Evolutionary conservation across 495 filamentous ascomycete species (phyloP), one percentile per base, ranked within the genome.

Genomic region (Lophiostoma macrostomum): DNA sequence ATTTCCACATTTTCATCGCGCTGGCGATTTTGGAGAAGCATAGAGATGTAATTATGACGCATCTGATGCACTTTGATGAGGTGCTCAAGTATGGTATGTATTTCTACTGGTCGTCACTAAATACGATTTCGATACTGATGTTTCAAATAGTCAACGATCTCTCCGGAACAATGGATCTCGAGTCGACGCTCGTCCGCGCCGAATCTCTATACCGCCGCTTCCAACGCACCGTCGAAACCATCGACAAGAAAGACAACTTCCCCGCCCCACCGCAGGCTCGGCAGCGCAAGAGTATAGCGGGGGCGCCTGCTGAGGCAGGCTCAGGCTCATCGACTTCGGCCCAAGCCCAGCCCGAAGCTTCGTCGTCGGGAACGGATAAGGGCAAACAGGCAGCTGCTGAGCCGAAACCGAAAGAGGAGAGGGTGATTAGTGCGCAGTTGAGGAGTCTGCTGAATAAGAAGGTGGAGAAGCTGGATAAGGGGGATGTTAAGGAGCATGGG

Each of bases 1-100:
- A 83, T 63, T 97, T 96, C 72, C 94, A 97, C 65, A 74, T 98
- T 2, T 97, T 98, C 65, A 79, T 98, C 46, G 93, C 93, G 0
- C 70, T 98, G 13, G 91, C 91, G 0, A 93, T 98, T 32, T 67
- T 98, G n/a, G 94, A 98, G 73, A 93, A 90, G 67, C 94, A 98
- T 67, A 74, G 93, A 20, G 81, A 85, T 58, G 87, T 97, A 3
- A 96, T 98, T 41, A 96, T 98, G 85, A 80, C 84, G 28, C 93
- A 97, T 74, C 71, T 97, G 38, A 85, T 88, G 69, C 85, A 90
- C 60, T 98, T 98, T 72, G 93, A 98, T 61, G 94, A 97, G 67
- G 90, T 98, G 23, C 70, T 98, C 19, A 98, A 98, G 76, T 97
- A 97, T 64, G 78, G 88, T 91, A 78, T n/a, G 38, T 16, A 11